phyloP scores from a whole-genome alignment of 495 filamentous ascomycete genomes.

The Aspergillus diversus region DNA sequence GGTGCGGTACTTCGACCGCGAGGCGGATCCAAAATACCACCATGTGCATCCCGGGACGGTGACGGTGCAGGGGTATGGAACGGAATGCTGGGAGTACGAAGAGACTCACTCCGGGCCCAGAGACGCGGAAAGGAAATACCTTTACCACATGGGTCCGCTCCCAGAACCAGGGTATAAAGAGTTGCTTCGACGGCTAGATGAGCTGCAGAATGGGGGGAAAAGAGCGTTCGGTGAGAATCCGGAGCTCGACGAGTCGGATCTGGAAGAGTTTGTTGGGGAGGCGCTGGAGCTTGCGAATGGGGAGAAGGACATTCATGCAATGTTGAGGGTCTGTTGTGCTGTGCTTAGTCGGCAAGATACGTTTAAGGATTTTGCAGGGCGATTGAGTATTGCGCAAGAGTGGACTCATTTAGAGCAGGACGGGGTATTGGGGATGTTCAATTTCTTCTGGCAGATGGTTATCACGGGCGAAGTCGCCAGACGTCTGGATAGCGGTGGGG shows the following conservation, averaged over 20 bases:
- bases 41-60: conserved; percentile 4
- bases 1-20: neutral
- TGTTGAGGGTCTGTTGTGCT: neutral
- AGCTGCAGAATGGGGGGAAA: neutral
- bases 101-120: neutral
- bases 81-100: conserved; percentile 1
- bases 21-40: conserved; percentile 1
- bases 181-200: neutral
- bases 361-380: neutral
- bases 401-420: neutral
- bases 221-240: neutral
- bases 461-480: neutral
- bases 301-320: neutral
- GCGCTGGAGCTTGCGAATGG: neutral
- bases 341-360: neutral
- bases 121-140: neutral
- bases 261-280: neutral
- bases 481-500: neutral
- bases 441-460: neutral
- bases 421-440: conserved; percentile 1
- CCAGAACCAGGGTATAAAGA: neutral
- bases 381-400: neutral
- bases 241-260: neutral
- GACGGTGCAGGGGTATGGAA: conserved; percentile 1
- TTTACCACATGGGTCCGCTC: neutral